Base-by-base conservation (phyloP, 169 alveolate species). In the Babesia bovis region DNA sequence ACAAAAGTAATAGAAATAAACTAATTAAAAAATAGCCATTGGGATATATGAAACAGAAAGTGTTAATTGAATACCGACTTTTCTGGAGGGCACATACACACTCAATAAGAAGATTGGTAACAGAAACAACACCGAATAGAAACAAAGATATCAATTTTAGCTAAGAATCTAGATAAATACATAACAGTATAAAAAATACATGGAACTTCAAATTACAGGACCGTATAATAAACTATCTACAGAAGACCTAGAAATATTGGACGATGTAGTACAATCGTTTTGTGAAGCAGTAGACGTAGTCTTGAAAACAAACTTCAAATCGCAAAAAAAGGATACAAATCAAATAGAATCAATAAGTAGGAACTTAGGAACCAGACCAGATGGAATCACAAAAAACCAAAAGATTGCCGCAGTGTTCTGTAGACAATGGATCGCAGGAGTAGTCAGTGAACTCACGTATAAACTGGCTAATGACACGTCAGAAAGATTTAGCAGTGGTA, bases 391-490 rank as follows among this genome's bases (percentile, higher is more conserved):
- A 13, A 78, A 78, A 26, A 78, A 78, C 63, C 81, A 78, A 25
- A 78, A 55, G 66, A 58, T 78, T 9, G 87, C 87, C 38, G 82
- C 87, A 0, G 66, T 78, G 7, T 78, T 68, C 68, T 78, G 83
- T 35, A 50, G 87, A 4, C 87, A 78, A 38, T 78, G 87, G 87
- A 52, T 78, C 26, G 58, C 87, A 1, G 87, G 83, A 2, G 87
- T 78, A 38, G 42, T 78, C 36, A 70, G 77, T 33, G 60, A 59
- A 26, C 58, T 78, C 28, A 50, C 78, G 12, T 66, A 55, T 35
- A 68, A 78, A 25, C 56, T 78, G 21, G 68, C 66, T n/a, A 63
- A 67, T 4, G 66, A 25, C n/a, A 35, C 68, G 32, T 40, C 78
- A 9, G 78, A 52, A 35, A 63, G 73, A 36, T 42, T 35, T 38